phyloP scores from a whole-genome alignment of 306 rosid genomes.

The Pterocarpus macrocarpus region DNA sequence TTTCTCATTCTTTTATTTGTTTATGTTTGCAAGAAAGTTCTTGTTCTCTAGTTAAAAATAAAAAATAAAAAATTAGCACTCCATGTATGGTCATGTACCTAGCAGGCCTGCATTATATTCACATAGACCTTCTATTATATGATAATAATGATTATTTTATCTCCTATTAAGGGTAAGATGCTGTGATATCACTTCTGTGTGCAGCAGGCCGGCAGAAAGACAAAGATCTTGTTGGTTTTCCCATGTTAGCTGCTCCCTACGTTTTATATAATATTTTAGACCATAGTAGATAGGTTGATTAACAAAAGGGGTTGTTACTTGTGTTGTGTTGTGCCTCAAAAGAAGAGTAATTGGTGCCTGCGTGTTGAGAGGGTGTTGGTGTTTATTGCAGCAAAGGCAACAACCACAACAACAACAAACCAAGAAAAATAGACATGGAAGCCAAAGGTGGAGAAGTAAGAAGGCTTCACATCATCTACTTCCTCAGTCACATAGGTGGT shows the following conservation, averaged over 20 bases:
- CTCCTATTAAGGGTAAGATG: conserved; percentile 34
- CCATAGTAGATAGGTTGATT: conserved; percentile 20
- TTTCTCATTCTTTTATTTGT: conserved; percentile 45
- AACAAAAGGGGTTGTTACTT: conserved; percentile 32
- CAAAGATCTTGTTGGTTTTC: conserved; percentile 60
- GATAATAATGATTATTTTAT: conserved; percentile 37
- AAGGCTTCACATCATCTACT: conserved; percentile 77
- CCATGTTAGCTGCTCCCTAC: conserved; percentile 39
- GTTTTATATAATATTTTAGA: conserved; percentile 52
- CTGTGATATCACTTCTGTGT: conserved; percentile 48
- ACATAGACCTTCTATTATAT: conserved; percentile 38
- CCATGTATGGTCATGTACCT: conserved; percentile 40
- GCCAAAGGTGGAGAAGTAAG: conserved; percentile 68
- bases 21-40: conserved; percentile 49
- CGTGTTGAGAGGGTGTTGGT: conserved; percentile 43
- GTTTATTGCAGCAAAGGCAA: conserved; percentile 28
- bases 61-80: conserved; percentile 1
- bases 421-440: conserved; percentile 57
- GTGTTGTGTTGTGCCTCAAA: conserved; percentile 45
- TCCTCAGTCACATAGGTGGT: conserved; percentile 71
- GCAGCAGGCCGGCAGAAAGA: conserved; percentile 72
- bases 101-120: conserved; percentile 56
- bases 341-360: conserved; percentile 44
- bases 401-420: conserved; percentile 16
- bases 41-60: conserved; percentile 39